These are phyloP conservation scores for Saccharomycodes ludwigii DNA, from an alignment of 805 yeast species.

Conservation along the genomic window DNA sequence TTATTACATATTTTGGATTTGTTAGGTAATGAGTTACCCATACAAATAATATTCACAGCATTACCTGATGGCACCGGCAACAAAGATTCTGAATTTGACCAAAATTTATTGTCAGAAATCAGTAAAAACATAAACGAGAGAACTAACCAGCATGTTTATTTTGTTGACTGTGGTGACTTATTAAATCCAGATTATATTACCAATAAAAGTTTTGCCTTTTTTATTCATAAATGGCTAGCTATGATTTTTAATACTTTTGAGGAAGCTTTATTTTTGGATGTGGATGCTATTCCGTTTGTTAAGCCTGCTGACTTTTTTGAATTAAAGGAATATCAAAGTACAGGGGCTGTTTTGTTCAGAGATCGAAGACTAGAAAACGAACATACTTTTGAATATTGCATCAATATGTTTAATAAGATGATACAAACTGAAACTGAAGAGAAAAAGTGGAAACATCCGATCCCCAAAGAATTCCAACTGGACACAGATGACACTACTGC, in stretches of 20 bases:
- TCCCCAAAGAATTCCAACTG: no score
- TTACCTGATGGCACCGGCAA: no score
- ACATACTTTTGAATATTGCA: constrained; percentile 16
- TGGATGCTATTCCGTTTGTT: constrained; percentile 36
- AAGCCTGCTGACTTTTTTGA: constrained; percentile 24
- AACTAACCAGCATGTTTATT: constrained; percentile 6
- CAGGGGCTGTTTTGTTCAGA: constrained; percentile 18
- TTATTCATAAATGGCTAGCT: constrained; percentile 40
- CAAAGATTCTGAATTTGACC: constrained; percentile 10
- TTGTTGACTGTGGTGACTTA: constrained; percentile 12
- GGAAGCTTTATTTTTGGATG: constrained; percentile 41
- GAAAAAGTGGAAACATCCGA: no score
- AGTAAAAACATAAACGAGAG: no score
- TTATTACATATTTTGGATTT: no score
- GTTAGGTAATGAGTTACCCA: constrained; percentile 18
- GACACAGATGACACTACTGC: no score
- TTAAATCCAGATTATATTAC: constrained; percentile 11
- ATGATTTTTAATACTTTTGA: constrained; percentile 42
- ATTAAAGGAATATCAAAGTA: constrained; percentile 14
- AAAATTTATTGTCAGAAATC: no score
- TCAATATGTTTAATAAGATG: constrained; percentile 12
- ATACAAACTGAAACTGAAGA: constrained; percentile 21
- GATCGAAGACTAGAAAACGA: constrained; percentile 20
- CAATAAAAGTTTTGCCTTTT: constrained; percentile 9
- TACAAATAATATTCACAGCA: constrained; percentile 20